These are phyloP conservation scores for Fusarium verrucosum DNA, from an alignment of 2,329 filamentous ascomycete genomes.

Conservation along the genomic window DNA sequence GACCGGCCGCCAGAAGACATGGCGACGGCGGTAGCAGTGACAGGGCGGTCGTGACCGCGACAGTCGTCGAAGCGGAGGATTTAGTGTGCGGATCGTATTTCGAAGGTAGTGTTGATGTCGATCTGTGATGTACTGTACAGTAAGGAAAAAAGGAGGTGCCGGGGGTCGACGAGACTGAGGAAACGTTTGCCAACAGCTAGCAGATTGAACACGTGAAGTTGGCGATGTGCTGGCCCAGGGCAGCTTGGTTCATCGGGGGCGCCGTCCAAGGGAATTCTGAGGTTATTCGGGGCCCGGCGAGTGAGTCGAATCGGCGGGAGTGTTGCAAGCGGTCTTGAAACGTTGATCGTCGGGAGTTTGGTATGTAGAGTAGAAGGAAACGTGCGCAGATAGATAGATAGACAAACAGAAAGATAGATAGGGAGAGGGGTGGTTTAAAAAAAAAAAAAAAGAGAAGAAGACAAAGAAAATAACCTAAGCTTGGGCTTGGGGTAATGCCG, in stretches of 20 bases:
- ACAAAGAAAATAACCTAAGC: constrained; percentile 25
- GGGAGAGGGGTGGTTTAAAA: constrained; percentile 3
- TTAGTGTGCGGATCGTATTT: constrained; percentile 34
- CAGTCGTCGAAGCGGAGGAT: constrained; percentile 19
- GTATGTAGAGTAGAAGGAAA: background rate
- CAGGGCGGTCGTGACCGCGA: constrained; percentile 37
- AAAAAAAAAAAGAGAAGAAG: constrained; percentile 29
- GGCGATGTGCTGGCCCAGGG: constrained; percentile 50
- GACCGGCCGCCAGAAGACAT: constrained; percentile 77
- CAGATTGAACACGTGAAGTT: constrained; percentile 48
- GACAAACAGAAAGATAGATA: too few relatives aligned
- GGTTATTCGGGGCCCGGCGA: constrained; percentile 17
- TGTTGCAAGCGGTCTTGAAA: constrained; percentile 34
- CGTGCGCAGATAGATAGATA: constrained; percentile 7
- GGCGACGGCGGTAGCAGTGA: constrained; percentile 37
- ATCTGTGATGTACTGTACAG: constrained; percentile 5
- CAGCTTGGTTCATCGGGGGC: constrained; percentile 53
- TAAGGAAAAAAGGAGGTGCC: constrained; percentile 17
- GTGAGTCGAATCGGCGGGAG: constrained; percentile 29
- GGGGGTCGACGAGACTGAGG: constrained; percentile 10
- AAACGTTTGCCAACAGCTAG: constrained; percentile 24
- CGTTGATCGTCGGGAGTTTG: constrained; percentile 27
- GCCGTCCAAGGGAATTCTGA: constrained; percentile 17
- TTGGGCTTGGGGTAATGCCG: constrained; percentile 4
- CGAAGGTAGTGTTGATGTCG: constrained; percentile 24